Evolutionary conservation across 306 rosid genomes (phyloP).

Genomic region (Prosopis cineraria): DNA sequence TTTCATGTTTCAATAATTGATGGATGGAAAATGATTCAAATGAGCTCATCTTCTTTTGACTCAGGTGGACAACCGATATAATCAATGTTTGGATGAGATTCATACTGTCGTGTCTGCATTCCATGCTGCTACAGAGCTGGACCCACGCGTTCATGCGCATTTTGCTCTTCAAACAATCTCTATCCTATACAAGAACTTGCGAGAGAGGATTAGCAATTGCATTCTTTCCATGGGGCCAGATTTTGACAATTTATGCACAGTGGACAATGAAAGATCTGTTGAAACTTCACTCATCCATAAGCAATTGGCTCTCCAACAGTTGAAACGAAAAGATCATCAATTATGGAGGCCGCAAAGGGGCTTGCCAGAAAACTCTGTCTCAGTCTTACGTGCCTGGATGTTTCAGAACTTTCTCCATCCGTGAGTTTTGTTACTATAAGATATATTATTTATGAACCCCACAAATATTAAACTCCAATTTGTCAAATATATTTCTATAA

Average conservation of each 20-base stretch:
- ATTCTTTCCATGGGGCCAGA: conserved; percentile 58
- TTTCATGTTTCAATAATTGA: not conserved
- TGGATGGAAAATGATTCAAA: not conserved
- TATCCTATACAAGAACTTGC: conserved; percentile 60
- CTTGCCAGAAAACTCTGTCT: conserved; percentile 90
- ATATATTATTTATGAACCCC: not conserved
- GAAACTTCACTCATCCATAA: conserved; percentile 68
- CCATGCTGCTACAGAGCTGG: conserved; percentile 81
- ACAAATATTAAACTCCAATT: not conserved
- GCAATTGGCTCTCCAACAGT: conserved; percentile 85
- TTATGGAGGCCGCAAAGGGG: conserved; percentile 97
- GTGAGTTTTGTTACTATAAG: conserved; percentile 47
- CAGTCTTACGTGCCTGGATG: conserved; percentile 87
- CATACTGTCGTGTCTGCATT: conserved; percentile 81
- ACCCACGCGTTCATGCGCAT: conserved; percentile 70
- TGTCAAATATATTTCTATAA: not conserved
- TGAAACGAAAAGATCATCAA: conserved; percentile 74
- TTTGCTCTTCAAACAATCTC: conserved; percentile 71
- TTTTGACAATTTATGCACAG: conserved; percentile 38
- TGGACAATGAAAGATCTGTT: conserved; percentile 53
- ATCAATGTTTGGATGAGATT: conserved; percentile 76
- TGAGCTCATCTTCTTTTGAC: conserved; percentile 13
- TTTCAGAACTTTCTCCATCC: conserved; percentile 98
- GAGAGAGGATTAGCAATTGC: conserved; percentile 71
- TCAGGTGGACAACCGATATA: conserved; percentile 79